phyloP scores from a whole-genome alignment of 768 basidiomycete genomes.

The Boletus vermiculosoides region DNA sequence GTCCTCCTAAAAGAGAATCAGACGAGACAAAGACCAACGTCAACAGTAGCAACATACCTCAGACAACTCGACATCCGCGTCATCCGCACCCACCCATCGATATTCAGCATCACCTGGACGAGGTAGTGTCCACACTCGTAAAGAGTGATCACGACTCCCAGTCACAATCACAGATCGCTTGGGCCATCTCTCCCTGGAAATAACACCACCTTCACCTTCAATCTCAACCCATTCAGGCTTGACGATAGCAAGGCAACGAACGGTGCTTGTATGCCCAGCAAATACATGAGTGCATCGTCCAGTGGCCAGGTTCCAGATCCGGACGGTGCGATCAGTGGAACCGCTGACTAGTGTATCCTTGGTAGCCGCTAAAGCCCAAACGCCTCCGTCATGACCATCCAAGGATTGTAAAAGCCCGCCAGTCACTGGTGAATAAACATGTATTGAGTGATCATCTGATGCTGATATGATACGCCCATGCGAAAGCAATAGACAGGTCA shows the following conservation, averaged over 20 bases:
- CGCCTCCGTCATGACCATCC: constrained; percentile 91
- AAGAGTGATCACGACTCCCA: constrained; percentile 64
- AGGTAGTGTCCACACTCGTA: constrained; percentile 68
- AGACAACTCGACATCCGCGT: constrained; percentile 58
- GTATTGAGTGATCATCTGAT: constrained; percentile 95
- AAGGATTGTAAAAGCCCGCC: constrained; percentile 74
- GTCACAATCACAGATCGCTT: constrained; percentile 72
- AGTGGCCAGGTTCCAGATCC: constrained; percentile 83
- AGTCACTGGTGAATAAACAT: constrained; percentile 86
- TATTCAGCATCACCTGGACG: constrained; percentile 74
- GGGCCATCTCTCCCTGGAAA: constrained; percentile 69
- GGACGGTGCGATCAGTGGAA: constrained; percentile 89
- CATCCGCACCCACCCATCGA: constrained; percentile 60
- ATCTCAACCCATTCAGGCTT: constrained; percentile 87
- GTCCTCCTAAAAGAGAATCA: constrained; percentile 49
- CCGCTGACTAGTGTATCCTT: constrained; percentile 89
- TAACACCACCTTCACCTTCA: constrained; percentile 58
- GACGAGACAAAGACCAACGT: constrained; percentile 1
- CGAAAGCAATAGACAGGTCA: constrained; percentile 95
- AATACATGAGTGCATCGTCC: constrained; percentile 90
- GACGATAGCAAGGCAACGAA: constrained; percentile 93
- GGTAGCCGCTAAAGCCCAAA: constrained; percentile 92
- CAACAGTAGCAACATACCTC: constrained; percentile 33
- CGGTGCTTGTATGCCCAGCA: constrained; percentile 94
- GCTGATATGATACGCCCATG: constrained; percentile 94